Evolutionary conservation across 768 basidiomycete genomes (phyloP).

Genomic region (Chalciporus chontae): DNA sequence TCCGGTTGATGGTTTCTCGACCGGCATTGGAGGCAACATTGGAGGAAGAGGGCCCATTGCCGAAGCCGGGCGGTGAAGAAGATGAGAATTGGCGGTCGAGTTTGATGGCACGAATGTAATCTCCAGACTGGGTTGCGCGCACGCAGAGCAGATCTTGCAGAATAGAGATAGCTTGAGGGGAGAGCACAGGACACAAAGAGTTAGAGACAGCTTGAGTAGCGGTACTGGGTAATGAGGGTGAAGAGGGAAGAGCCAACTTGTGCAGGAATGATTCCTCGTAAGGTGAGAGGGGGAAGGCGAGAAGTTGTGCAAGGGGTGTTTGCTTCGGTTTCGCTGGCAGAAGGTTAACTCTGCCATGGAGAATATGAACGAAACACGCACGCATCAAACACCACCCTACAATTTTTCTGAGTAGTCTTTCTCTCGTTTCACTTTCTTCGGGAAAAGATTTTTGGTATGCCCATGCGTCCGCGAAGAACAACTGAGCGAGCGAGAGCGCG

Average conservation of each 20-base stretch:
- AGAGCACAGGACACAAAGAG: constrained; percentile 24
- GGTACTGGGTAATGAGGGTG: constrained; percentile 26
- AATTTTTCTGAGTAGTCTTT: constrained; percentile 53
- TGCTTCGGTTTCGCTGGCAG: constrained; percentile 56
- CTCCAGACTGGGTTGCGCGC: constrained; percentile 70
- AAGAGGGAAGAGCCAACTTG: constrained; percentile 54
- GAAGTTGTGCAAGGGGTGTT: constrained; percentile 53
- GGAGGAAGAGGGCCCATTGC: constrained; percentile 6
- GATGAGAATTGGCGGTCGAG: constrained; percentile 62
- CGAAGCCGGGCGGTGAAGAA: constrained; percentile 33
- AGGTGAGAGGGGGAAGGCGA: constrained; percentile 60
- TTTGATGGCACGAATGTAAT: constrained; percentile 69
- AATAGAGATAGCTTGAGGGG: constrained; percentile 48
- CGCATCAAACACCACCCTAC: constrained; percentile 68
- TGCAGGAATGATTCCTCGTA: constrained; percentile 63
- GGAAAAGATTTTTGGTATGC: constrained; percentile 67
- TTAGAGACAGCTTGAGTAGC: not conserved
- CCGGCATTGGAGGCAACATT: constrained; percentile 27
- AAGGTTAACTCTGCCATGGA: not conserved
- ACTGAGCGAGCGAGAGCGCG: constrained; percentile 60
- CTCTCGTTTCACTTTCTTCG: constrained; percentile 51
- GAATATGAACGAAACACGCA: constrained; percentile 36
- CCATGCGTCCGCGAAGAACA: constrained; percentile 71
- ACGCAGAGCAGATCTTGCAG: constrained; percentile 79
- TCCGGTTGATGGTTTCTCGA: constrained; percentile 43